Percentiles rank a stretch among this genome's conserved stretches.
These are phyloP conservation scores for Telfairia occidentalis DNA, from an alignment of 331 rosid genomes.

Conservation along the genomic window DNA sequence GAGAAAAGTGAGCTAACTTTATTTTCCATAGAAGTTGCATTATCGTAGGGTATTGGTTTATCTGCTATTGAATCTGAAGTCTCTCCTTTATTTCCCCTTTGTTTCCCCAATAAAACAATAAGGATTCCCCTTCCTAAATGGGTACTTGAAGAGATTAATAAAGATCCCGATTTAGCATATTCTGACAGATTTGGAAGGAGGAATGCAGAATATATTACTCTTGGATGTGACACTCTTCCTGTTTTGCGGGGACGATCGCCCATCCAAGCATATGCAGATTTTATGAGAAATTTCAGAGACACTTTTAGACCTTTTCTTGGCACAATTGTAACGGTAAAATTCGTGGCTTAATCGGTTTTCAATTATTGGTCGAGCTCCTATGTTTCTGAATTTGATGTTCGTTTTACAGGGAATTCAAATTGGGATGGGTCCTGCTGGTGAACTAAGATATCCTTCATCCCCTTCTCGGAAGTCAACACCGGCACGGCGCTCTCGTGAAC, in stretches of 20 bases:
- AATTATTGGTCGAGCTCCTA: not conserved
- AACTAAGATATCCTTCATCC: constrained; percentile 70
- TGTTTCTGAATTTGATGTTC: not conserved
- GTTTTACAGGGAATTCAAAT: constrained; percentile 63
- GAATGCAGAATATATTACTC: constrained; percentile 69
- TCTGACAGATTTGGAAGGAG: constrained; percentile 73
- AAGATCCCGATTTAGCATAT: constrained; percentile 62
- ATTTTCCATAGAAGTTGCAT: not conserved
- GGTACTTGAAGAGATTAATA: constrained; percentile 70
- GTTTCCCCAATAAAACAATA: constrained; percentile 17
- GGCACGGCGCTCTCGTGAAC: constrained; percentile 40
- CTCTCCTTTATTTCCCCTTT: constrained; percentile 18
- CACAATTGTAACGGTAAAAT: constrained; percentile 62
- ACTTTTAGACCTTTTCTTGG: constrained; percentile 48
- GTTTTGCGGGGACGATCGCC: constrained; percentile 81
- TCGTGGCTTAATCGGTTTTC: constrained; percentile 3
- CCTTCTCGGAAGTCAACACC: constrained; percentile 35
- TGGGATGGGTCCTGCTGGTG: constrained; percentile 95
- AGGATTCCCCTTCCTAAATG: constrained; percentile 92
- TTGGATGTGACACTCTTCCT: constrained; percentile 81
- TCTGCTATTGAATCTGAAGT: constrained; percentile 19
- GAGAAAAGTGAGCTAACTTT: not conserved
- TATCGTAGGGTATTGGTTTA: not conserved
- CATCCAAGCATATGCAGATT: constrained; percentile 67
- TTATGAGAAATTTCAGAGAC: constrained; percentile 76